These are phyloP conservation scores for Aschersonia sp. DNA, from an alignment of 2,329 filamentous ascomycete genomes.

Conservation along the genomic window DNA sequence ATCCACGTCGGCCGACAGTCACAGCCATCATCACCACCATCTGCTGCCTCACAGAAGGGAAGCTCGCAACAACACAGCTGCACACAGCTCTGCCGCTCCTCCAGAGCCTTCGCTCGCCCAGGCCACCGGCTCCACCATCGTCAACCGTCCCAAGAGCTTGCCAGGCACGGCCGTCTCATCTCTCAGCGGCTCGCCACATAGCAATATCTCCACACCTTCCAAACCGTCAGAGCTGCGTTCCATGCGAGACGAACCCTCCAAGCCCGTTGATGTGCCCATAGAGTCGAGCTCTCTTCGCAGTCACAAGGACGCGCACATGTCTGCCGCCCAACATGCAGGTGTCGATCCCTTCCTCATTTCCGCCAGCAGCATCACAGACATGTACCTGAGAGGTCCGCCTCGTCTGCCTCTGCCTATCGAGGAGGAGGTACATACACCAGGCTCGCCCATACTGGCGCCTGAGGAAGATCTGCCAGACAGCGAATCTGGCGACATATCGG, in stretches of 20 bases:
- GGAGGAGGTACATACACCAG: slow-evolving; percentile 77
- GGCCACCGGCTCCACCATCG: slow-evolving; percentile 40
- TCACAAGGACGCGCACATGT: slow-evolving; percentile 19
- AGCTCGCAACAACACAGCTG: slow-evolving; percentile 34
- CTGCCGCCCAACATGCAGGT: slow-evolving; percentile 15
- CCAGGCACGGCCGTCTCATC: slow-evolving; percentile 34
- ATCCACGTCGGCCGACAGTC: slow-evolving; percentile 5
- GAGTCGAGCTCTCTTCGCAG: slow-evolving; percentile 21
- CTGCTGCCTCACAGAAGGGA: slow-evolving; percentile 19
- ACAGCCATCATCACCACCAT: slow-evolving; percentile 6
- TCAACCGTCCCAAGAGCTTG: slow-evolving; percentile 29
- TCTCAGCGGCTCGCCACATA: slow-evolving; percentile 31
- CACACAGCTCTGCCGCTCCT: slow-evolving; percentile 41
- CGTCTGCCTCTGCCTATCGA: slow-evolving; percentile 86
- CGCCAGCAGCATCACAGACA: slow-evolving; percentile 45
- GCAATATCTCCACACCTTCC: slow-evolving; percentile 15
- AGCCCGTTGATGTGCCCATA: slow-evolving; percentile 44
- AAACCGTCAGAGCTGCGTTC: slow-evolving; percentile 13
- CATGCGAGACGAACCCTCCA: slow-evolving; percentile 25
- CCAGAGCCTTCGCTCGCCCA: slow-evolving; percentile 49
- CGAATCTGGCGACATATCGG: slow-evolving; percentile 34
- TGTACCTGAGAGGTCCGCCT: slow-evolving; percentile 61
- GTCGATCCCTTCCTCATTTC: slow-evolving; percentile 29
- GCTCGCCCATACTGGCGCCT: slow-evolving; percentile 74
- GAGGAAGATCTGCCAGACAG: slow-evolving; percentile 41